Evolutionary conservation across 23 red algal species (phyloP), one percentile per base, ranked within the genome.

Genomic region (Gracilaria gracilis): DNA sequence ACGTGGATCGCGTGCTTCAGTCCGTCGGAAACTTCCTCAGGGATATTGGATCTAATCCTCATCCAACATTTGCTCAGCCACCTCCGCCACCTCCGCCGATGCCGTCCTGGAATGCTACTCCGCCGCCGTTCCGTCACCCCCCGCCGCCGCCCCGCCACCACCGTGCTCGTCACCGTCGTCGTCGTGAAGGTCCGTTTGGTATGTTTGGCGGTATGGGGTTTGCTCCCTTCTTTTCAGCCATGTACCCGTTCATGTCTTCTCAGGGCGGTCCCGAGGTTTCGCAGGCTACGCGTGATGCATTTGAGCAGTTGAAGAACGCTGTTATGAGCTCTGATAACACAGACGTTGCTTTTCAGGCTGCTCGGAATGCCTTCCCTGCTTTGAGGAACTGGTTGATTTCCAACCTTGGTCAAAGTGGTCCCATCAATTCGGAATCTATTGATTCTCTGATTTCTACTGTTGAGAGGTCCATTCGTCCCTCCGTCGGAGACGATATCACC

Each of bases 311-410:
- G 50, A 61, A 65, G 55, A 42, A 62, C 34, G 33, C 31, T 9
- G 79, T 82, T 24, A 25, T 82, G 35, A 62, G 40, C 79, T 61
- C 54, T 27, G 79, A 82, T 16, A 65, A 82, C 79, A 25, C 50
- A 25, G 25, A 62, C 17, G 37, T 61, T 3, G 58, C 37, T 13
- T 54, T 82, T 15, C 53, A 61, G 21, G 79, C 79, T 24, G 79
- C 79, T 15, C n/a, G 79, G 9, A 65, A 39, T 36, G 79, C 55
- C 4, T 61, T 65, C 17, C 79, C 79, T 24, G 79, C 58, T 54
- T 24, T 82, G 58, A 61, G 54, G 34, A 62, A 61, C 55, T 82
- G 79, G 79, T 27, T 82, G 29, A 61, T 44, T 35, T 32, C 42
- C 16, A 82, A 82, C 20, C 29, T 82, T 25, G 79, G 79, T 24